Evolutionary conservation across 1,284 basidiomycete genomes (phyloP).

Genomic region (Puccinia polysora): DNA sequence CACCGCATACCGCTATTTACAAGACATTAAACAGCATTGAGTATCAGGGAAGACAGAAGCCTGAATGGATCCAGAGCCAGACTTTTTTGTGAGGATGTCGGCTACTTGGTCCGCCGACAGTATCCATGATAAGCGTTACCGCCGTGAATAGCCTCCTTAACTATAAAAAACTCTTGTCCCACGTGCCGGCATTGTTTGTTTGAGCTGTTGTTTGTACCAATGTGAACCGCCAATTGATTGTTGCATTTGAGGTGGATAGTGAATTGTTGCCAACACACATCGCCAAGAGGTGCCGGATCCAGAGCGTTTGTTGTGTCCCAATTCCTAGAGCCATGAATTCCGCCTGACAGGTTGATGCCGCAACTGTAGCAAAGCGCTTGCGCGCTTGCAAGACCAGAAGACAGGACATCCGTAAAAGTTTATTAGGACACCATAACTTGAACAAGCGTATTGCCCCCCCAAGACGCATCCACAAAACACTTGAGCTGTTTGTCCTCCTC

Average conservation of each 20-base stretch:
- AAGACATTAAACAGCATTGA: no score
- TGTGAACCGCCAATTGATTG: not conserved
- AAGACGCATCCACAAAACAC: not conserved
- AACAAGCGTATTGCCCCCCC: not conserved
- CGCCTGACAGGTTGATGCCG: not conserved
- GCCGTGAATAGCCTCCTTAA: not conserved
- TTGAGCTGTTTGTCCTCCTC: not conserved
- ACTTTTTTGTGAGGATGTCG: not conserved
- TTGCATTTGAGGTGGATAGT: not conserved
- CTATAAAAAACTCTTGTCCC: not conserved
- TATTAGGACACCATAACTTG: not conserved
- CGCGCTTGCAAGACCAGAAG: not conserved
- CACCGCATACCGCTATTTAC: no score
- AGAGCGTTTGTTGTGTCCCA: not conserved
- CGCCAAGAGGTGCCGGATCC: not conserved
- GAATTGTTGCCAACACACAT: not conserved
- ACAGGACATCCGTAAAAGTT: conserved; percentile 8
- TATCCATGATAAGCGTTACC: not conserved
- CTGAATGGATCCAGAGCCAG: no score
- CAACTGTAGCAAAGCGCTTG: not conserved
- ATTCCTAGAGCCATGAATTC: conserved; percentile 8
- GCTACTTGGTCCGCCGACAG: not conserved
- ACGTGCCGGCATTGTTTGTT: not conserved
- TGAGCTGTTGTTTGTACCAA: not conserved
- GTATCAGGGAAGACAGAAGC: no score